phyloP scores from a whole-genome alignment of 2,329 filamentous ascomycete genomes.

The Beauveria sp. region DNA sequence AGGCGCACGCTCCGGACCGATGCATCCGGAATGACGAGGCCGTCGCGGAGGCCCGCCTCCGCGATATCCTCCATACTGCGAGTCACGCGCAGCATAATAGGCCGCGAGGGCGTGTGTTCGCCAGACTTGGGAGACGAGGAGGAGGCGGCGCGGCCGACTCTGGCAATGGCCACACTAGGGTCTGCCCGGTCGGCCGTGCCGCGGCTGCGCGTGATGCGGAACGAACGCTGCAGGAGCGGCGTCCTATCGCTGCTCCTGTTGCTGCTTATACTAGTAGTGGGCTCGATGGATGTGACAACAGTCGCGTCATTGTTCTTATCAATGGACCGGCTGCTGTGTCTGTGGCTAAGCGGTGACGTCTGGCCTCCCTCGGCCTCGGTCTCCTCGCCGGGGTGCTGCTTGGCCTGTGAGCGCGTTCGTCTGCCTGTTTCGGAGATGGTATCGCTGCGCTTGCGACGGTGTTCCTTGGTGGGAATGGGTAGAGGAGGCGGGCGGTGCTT shows the following conservation, averaged over 20 bases:
- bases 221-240: slow-evolving; percentile 10
- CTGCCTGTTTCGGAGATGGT: neutral
- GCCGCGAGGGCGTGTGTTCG: slow-evolving; percentile 8
- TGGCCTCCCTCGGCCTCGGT: slow-evolving; percentile 20
- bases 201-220: slow-evolving; percentile 20
- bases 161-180: slow-evolving; percentile 21
- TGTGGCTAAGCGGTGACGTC: slow-evolving; percentile 3
- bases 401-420: slow-evolving; percentile 8
- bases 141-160: neutral
- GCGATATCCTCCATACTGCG: slow-evolving; percentile 18
- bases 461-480: neutral
- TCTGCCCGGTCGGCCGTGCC: slow-evolving; percentile 20
- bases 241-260: slow-evolving; percentile 1
- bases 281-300: neutral
- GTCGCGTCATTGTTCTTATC: neutral
- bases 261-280: neutral
- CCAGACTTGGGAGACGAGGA: neutral
- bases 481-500: neutral
- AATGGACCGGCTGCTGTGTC: neutral
- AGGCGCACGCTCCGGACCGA: slow-evolving; percentile 1
- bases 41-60: slow-evolving; percentile 1
- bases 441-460: slow-evolving; percentile 8
- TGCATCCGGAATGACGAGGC: slow-evolving; percentile 23
- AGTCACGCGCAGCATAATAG: slow-evolving; percentile 19
- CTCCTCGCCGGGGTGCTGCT: slow-evolving; percentile 18